Evolutionary conservation across 306 rosid species (phyloP), one percentile per base, ranked within the genome.

Genomic region (Malus sylvestris): DNA sequence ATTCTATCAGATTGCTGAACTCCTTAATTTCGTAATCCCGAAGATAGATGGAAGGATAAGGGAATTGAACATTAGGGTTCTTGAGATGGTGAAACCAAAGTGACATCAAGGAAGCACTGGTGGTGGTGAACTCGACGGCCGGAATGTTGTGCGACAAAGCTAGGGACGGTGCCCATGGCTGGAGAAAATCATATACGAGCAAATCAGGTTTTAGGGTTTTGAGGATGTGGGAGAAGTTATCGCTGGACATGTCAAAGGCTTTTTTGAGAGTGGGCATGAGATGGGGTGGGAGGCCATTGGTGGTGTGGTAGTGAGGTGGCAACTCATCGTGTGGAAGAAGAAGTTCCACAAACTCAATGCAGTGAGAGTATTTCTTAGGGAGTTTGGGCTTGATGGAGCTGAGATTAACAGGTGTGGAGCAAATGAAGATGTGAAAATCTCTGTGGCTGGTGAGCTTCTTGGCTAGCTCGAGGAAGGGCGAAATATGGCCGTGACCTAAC

Each of bases 401-500:
- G 73, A 83, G 79, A 58, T 60, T 83, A 16, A 68, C 7, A 5
- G 84, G 67, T 0, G 84, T 76, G 20, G 87, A 83, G 22, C 84
- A 83, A 38, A 83, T 67, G 33, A 49, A 73, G 4, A 80, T 29
- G 53, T 68, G 73, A 23, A 83, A 53, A 33, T 72, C 73, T 55
- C 44, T 52, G 27, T 1, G 23, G 12, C n/a, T n/a, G 1, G 75
- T 9, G 8, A 83, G 86, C 25, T 38, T 70, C 70, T 83, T 83
- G 6, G 86, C 53, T 29, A 83, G 83, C 81, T 83, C 86, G 12
- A 76, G 59, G 76, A 45, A 83, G 3, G 86, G 86, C 1, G 84
- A 83, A 29, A 79, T 75, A 65, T 80, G 84, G 68, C 86, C 86
- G 11, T 83, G 83, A 58, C 81, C 86, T 42, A 83, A 22, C 83